Evolutionary conservation across 2,329 filamentous ascomycete genomes (phyloP).

Genomic region (Cercospora zeina): DNA sequence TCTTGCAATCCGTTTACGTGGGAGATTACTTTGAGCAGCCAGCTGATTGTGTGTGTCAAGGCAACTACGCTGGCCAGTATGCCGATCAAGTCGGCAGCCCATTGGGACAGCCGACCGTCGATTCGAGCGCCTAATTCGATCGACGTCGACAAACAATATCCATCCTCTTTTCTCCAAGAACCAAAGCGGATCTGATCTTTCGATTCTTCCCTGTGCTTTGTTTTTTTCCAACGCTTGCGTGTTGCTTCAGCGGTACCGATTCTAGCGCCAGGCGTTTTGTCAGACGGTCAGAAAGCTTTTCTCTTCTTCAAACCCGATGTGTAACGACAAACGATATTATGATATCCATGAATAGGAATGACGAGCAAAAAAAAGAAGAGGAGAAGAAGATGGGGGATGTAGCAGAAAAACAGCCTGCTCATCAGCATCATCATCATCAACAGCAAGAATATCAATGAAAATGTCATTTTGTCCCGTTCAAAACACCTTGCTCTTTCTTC

Average conservation of each 20-base stretch:
- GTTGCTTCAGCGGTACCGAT: neutral
- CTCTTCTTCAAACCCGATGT: too few relatives aligned
- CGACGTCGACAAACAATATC: neutral
- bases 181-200: neutral
- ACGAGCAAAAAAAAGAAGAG: neutral
- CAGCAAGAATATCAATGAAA: neutral
- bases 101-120: slow-evolving; percentile 12
- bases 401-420: neutral
- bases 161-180: neutral
- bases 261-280: neutral
- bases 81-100: slow-evolving; percentile 18
- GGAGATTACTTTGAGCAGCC: neutral
- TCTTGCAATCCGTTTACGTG: neutral
- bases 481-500: neutral
- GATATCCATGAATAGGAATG: neutral
- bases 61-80: slow-evolving; percentile 25
- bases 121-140: slow-evolving; percentile 8
- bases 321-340: neutral
- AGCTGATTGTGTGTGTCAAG: slow-evolving; percentile 6
- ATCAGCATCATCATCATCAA: too few relatives aligned
- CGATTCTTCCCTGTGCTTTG: neutral
- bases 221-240: neutral
- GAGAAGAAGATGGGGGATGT: neutral
- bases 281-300: neutral
- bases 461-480: neutral